Conservation (phyloP, 169 alveolate species). For the Plasmodium falciparum region DNA sequence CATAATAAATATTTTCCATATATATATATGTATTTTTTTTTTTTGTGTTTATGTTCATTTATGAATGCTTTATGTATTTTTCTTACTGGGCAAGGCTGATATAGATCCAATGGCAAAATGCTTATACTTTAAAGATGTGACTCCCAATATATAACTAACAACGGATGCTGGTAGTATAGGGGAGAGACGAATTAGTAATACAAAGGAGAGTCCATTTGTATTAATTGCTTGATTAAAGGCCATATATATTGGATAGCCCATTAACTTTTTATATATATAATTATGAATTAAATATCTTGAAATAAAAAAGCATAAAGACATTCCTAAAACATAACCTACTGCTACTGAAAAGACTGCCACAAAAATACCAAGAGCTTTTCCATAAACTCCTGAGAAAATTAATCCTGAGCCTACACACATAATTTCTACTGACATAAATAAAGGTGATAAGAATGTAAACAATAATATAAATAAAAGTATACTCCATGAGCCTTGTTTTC, state of each 20-base stretch:
- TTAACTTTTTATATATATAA: constrained; percentile 70
- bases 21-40: neutral
- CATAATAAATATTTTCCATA: too few species aligned
- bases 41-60: neutral
- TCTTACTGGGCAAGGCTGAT: constrained; percentile 72
- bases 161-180: constrained; percentile 76
- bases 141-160: constrained; percentile 75
- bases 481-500: constrained; percentile 77
- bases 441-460: constrained; percentile 52
- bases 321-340: constrained; percentile 65
- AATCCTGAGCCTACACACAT: constrained; percentile 76
- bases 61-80: neutral
- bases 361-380: constrained; percentile 45
- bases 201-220: constrained; percentile 73
- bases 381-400: constrained; percentile 76
- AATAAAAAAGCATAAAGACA: constrained; percentile 73
- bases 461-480: constrained; percentile 53
- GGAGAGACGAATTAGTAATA: constrained; percentile 73
- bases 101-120: constrained; percentile 73
- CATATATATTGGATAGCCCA: constrained; percentile 68
- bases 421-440: constrained; percentile 76
- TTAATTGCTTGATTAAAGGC: constrained; percentile 77
- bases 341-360: constrained; percentile 71
- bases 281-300: constrained; percentile 75
- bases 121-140: constrained; percentile 56